Conservation (phyloP, 805 yeast genomes). For the Starmerella apicola region DNA sequence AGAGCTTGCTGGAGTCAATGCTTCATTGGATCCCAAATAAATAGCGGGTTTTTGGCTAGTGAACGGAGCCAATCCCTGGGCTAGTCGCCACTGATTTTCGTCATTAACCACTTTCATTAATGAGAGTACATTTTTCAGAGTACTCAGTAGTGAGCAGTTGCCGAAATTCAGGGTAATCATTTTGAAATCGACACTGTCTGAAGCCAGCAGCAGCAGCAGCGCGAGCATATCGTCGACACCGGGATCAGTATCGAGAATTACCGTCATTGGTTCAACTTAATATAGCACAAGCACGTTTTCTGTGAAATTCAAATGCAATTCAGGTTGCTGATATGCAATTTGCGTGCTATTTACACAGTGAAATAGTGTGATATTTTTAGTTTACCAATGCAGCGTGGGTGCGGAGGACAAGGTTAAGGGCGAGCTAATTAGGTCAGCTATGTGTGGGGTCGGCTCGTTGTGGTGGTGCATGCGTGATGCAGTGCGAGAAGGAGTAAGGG, state of each 20-base stretch:
- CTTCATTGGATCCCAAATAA: conserved; percentile 25
- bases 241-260: conserved; percentile 33
- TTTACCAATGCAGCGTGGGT: too few relatives aligned
- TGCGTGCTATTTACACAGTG: too few relatives aligned
- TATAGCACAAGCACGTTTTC: too few relatives aligned
- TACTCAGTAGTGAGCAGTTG: conserved; percentile 27
- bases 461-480: too few relatives aligned
- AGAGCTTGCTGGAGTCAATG: conserved; percentile 11
- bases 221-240: conserved; percentile 35
- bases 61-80: conserved; percentile 18
- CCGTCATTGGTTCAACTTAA: too few relatives aligned
- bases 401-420: too few relatives aligned
- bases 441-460: too few relatives aligned
- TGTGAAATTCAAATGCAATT: too few relatives aligned
- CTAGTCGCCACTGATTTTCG: conserved; percentile 24
- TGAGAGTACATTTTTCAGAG: conserved; percentile 28
- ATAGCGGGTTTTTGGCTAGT: conserved; percentile 26
- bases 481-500: too few relatives aligned
- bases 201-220: conserved; percentile 27
- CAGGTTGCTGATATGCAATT: too few relatives aligned
- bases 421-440: too few relatives aligned
- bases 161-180: conserved; percentile 31
- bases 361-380: too few relatives aligned
- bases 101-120: conserved; percentile 27
- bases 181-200: conserved; percentile 22